Percentiles rank a stretch among this genome's conserved stretches.
phyloP scores from a whole-genome alignment of 129 eudicot genomes.

The Centella asiatica region DNA sequence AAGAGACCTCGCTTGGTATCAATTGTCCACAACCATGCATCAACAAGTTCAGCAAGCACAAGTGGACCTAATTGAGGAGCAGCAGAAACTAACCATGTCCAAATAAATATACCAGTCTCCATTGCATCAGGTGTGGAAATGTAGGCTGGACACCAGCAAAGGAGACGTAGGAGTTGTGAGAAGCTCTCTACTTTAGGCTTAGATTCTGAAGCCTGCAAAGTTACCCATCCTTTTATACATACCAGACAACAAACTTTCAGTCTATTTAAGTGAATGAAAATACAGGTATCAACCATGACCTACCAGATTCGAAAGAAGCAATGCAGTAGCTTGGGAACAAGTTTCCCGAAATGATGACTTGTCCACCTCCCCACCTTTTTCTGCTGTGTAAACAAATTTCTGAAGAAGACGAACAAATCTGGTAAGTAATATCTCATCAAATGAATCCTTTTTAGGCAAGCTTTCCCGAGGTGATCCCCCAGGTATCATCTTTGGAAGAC shows the following conservation, averaged over 20 bases:
- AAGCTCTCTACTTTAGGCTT: constrained; percentile 70
- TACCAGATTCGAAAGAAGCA: constrained; percentile 93
- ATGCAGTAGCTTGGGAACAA: constrained; percentile 96
- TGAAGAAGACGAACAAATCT: constrained; percentile 88
- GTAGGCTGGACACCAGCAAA: constrained; percentile 99
- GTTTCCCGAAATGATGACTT: constrained; percentile 85
- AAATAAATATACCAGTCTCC: constrained; percentile 93
- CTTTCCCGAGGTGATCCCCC: constrained; percentile 41
- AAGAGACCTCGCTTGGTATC: constrained; percentile 94
- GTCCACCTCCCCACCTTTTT: constrained; percentile 79
- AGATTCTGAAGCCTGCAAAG: constrained; percentile 69
- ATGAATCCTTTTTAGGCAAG: constrained; percentile 52
- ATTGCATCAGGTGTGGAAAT: constrained; percentile 85
- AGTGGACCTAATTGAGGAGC: constrained; percentile 89
- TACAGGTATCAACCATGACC: background rate
- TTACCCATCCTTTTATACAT: constrained; percentile 6
- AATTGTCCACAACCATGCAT: constrained; percentile 99
- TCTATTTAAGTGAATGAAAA: background rate
- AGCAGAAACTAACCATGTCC: constrained; percentile 99
- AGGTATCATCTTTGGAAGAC: constrained; percentile 48
- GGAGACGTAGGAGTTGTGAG: constrained; percentile 95
- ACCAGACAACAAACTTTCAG: constrained; percentile 1
- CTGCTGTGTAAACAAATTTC: constrained; percentile 77
- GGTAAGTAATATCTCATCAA: constrained; percentile 61
- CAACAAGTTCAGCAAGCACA: constrained; percentile 96